A percentile compares a stretch with the other conserved stretches of the same genome.
These are phyloP conservation scores for Suillus ampliporus DNA, from an alignment of 768 basidiomycete genomes.

Conservation along the genomic window DNA sequence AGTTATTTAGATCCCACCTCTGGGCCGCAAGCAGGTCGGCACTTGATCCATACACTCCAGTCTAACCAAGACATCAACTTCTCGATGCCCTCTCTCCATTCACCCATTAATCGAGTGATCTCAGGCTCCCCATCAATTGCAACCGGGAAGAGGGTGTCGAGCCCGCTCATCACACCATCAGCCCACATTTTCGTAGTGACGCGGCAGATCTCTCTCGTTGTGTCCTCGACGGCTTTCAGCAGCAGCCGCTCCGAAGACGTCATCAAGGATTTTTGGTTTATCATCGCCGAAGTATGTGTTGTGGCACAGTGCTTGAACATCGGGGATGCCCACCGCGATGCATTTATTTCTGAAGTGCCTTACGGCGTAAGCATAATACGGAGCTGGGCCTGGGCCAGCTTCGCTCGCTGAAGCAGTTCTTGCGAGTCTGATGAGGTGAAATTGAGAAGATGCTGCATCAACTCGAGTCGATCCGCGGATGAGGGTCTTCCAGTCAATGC, in stretches of 20 bases:
- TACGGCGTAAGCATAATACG: slow-evolving; percentile 37
- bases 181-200: slow-evolving; percentile 26
- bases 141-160: slow-evolving; percentile 12
- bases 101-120: slow-evolving; percentile 4
- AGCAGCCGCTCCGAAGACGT: slow-evolving; percentile 18
- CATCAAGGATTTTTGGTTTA: slow-evolving; percentile 5
- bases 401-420: slow-evolving; percentile 14
- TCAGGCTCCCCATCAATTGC: slow-evolving; percentile 7
- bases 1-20: slow-evolving; percentile 18
- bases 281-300: slow-evolving; percentile 14
- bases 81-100: slow-evolving; percentile 16
- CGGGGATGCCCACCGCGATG: slow-evolving; percentile 14
- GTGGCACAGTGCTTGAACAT: slow-evolving; percentile 16
- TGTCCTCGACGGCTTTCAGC: slow-evolving; percentile 17
- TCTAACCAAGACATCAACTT: slow-evolving; percentile 26
- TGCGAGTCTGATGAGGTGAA: slow-evolving; percentile 8
- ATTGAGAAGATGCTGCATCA: slow-evolving; percentile 28
- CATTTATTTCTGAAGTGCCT: neutral
- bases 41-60: slow-evolving; percentile 29
- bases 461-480: slow-evolving; percentile 36
- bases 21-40: slow-evolving; percentile 19
- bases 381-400: slow-evolving; percentile 28
- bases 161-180: slow-evolving; percentile 17
- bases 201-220: slow-evolving; percentile 23
- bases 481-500: slow-evolving; percentile 41